phyloP scores from a whole-genome alignment of 495 filamentous ascomycete species.

The Rhypophila decipiens region DNA sequence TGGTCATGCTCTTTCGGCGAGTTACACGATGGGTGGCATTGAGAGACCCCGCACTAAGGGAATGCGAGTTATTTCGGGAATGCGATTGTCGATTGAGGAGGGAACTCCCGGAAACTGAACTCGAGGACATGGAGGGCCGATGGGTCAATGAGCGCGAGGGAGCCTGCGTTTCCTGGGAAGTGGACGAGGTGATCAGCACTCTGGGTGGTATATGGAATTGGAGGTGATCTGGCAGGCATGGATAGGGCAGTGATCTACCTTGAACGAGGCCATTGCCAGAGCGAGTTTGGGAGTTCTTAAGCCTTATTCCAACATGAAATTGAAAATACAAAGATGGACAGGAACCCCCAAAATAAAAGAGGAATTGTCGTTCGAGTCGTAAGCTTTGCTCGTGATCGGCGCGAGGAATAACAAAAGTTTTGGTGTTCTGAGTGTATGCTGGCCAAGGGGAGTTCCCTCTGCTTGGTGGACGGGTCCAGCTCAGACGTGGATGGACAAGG shows the following conservation, averaged over 20 bases:
- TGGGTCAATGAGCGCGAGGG: constrained; percentile 43
- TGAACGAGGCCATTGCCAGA: constrained; percentile 48
- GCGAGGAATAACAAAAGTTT: constrained; percentile 35
- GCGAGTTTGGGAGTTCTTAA: constrained; percentile 11
- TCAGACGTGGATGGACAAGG: too few relatives aligned
- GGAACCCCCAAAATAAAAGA: constrained; percentile 1
- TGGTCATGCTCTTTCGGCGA: constrained; percentile 88
- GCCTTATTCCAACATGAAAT: constrained; percentile 15
- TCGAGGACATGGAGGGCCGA: constrained; percentile 41
- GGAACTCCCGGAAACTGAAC: constrained; percentile 31
- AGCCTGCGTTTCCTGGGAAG: constrained; percentile 42
- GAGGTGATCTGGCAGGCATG: constrained; percentile 23
- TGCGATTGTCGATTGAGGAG: constrained; percentile 44
- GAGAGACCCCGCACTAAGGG: constrained; percentile 59
- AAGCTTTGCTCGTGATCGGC: constrained; percentile 8
- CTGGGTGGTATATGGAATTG: constrained; percentile 8
- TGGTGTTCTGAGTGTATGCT: too few relatives aligned
- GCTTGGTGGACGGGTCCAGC: too few relatives aligned
- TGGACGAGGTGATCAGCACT: constrained; percentile 34
- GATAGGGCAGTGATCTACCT: constrained; percentile 34
- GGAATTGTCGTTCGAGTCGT: constrained; percentile 1
- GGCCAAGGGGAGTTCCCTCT: background rate
- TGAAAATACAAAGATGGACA: constrained; percentile 5
- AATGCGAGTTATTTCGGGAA: constrained; percentile 76
- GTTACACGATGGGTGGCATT: constrained; percentile 80